Evolutionary conservation across 768 basidiomycete genomes (phyloP), one percentile per base, ranked within the genome.

Genomic region (Dacryopinax primogenitus): DNA sequence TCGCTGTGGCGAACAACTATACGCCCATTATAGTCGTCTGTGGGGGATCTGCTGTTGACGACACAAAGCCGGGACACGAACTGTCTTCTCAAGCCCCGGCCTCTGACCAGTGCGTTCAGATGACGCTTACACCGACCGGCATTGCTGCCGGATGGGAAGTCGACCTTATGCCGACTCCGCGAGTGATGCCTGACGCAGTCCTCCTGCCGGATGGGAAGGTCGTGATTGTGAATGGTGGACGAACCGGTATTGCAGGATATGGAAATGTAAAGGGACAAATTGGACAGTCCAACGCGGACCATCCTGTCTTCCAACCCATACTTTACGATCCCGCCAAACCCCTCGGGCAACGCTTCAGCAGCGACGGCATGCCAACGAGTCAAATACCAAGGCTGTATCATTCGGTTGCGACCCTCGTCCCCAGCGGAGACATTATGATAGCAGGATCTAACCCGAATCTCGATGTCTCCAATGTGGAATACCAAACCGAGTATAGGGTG

Each of bases 401-500:
- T 71, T 90, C 88, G n/a, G 83, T 87, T 0, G 90, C 89, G 51
- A 88, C 86, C 16, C 75, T 90, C 70, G 86, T 87, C 7, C 89
- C 89, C 6, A 77, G 75, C 33, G 90, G 85, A 1, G 80, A 82
- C 63, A 74, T 91, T 62, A 83, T 91, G 85, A 83, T 92, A 65
- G 85, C 88, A 21, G 89, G 89, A 34, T 88, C 88, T 66, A 91
- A 90, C 70, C 90, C 90, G 28, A 91, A 91, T 73, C 73, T 90
- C 66, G 88, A 91, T 73, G 77, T 23, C 11, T 47, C 30, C 63
- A 26, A 47, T 32, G 69, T 82, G 41, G 77, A 78, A 71, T 93
- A 88, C 72, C 84, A 86, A 33, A 92, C 91, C 18, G 90, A 95
- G 73, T 95, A 94, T 73, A 80, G 91, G 62, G 87, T 92, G 33